Base-by-base conservation (phyloP, 169 alveolate genomes). In the Babesia ovata region DNA sequence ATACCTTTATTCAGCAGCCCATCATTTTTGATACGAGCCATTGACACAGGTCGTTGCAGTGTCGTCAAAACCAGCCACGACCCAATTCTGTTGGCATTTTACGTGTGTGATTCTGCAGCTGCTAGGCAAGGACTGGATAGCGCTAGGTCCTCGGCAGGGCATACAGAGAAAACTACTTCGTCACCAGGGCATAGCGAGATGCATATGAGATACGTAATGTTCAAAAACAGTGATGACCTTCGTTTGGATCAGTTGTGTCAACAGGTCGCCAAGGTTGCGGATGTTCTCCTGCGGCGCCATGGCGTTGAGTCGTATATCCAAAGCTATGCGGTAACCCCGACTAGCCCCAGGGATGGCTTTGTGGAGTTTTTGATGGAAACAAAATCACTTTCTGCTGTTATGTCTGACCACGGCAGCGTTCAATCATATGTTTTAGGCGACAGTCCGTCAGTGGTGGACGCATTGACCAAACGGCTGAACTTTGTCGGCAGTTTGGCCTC, bases 401-500 rank as follows among this genome's bases (percentile, higher is more conserved):
- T 74, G 45, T 8, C n/a, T 8, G 66, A 62, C 22, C 48, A 45
- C 56, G 81, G 81, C 50, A 59, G 71, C 62, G 36, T 71, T 9
- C 71, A 10, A 14, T 36, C 60, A 7, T 71, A 57, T 42, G 46
- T 71, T 19, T 63, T 67, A 6, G 76, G 44, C 8, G 39, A 67
- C 7, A 7, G 17, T 57, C 50, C 76, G 8, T 72, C 63, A 6
- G 22, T 14, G 6, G 17, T 58, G 0, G 63, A 59, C 24, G 59
- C 21, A 24, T 22, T 44, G 22, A 12, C 19, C 57, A 72, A 39
- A 53, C 50, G 42, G 11, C 19, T 26, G 49, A 96, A 91, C 53
- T 95, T 97, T 83, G 92, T 97, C 26, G 88, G 95, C 46, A 95
- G 99, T 57, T 95, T 99, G 73, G 99, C 99, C 2, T 99, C 98